Base-by-base conservation (phyloP, 768 basidiomycete genomes). In the Udeniomyces megalosporus region DNA sequence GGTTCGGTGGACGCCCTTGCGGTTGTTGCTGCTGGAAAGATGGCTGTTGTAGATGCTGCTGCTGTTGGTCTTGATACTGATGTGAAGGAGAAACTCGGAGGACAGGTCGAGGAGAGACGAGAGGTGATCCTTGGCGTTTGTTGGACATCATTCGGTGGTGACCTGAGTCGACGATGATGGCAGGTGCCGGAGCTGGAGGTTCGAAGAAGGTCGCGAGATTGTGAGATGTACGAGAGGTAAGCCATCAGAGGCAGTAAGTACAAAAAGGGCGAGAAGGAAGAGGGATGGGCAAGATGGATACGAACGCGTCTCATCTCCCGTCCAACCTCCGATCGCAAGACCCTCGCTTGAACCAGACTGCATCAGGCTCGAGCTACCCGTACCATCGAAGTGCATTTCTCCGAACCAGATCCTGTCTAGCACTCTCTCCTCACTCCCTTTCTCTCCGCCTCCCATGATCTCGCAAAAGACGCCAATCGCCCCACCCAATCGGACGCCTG, bases 351-450 rank as follows among this genome's bases (percentile, higher is more conserved):
- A 55, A 38, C 31, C 17, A 12, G 7, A 42, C 34, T n/a, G 28
- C 20, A 7, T 31, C 54, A 46, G 26, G 26, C 15, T n/a, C 28
- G n/a, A 24, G 47, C 59, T 14, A 38, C 28, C 59, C 38, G 20
- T 38, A 31, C 34, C 53, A 20, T 54, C 42, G 29, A 52, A 60
- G 22, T 50, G 47, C 31, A 52, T 50, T 28, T 60, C 59, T 28
- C 61, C 61, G 35, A 56, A 62, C 61, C 61, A 62, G 35, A 62
- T 26, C n/a, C 61, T 45, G 1, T 62, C 61, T 7, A 57, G 29
- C 10, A 62, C 34, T 10, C 29, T 14, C 47, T 62, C 61, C 1
- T 45, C 54, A 7, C 26, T 22, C 17, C 26, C 42, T 31, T 32
- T 32, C 15, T 20, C n/a, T 24, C n/a, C 22, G 26, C 61, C 29